Conservation (phyloP, 352 stramenopile genomes). For the Peronospora tabacina region DNA sequence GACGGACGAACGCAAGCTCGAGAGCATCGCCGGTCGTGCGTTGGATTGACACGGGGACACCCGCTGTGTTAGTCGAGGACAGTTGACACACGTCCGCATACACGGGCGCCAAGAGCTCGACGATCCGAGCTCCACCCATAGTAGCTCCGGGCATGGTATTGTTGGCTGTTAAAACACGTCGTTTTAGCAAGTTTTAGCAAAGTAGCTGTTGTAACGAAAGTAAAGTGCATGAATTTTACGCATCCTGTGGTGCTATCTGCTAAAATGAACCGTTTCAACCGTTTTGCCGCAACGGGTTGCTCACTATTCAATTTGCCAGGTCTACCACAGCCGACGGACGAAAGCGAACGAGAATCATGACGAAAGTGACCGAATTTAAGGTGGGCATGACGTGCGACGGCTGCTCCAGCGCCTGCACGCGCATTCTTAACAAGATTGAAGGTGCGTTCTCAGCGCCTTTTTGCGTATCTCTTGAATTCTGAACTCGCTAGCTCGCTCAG, state of each 20-base stretch:
- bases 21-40: constrained; percentile 27
- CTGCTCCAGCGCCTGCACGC: constrained; percentile 84
- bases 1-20: constrained; percentile 28
- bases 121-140: constrained; percentile 14
- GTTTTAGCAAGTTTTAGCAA: not conserved
- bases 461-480: not conserved
- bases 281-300: not conserved
- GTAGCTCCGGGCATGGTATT: not conserved
- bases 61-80: not conserved
- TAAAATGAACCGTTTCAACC: no score
- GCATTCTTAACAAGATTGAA: constrained; percentile 86
- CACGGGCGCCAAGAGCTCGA: constrained; percentile 34
- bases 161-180: not conserved
- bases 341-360: constrained; percentile 29
- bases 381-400: constrained; percentile 87
- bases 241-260: no score
- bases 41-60: constrained; percentile 23
- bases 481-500: constrained; percentile 16
- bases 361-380: constrained; percentile 81
- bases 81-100: constrained; percentile 21
- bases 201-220: no score
- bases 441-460: constrained; percentile 28
- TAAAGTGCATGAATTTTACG: no score
- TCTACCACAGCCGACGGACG: constrained; percentile 5
- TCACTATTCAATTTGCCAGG: constrained; percentile 26